phyloP scores from a whole-genome alignment of 2,329 filamentous ascomycete genomes.

The Cladosporium sphaerospermum region DNA sequence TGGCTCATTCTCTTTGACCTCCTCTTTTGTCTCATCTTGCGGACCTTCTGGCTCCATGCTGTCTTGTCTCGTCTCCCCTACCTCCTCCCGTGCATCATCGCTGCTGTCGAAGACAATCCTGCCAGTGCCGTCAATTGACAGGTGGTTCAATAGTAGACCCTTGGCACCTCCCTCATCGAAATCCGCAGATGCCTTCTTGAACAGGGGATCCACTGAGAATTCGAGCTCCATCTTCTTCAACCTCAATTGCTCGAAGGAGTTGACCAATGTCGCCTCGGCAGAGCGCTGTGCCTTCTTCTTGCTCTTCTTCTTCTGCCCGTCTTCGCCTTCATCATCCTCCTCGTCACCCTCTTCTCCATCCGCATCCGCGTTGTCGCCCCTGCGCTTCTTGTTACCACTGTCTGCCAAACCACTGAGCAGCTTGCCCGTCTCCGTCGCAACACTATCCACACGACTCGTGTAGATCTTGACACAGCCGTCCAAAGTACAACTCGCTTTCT shows the following conservation, averaged over 20 bases:
- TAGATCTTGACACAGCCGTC: conserved; percentile 99
- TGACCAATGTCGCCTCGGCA: conserved; percentile 86
- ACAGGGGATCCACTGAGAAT: conserved; percentile 93
- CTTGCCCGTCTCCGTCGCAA: conserved; percentile 94
- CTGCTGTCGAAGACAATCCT: conserved; percentile 98
- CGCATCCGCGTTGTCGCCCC: conserved; percentile 44
- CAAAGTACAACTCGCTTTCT: conserved; percentile 94
- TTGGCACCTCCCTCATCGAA: conserved; percentile 98
- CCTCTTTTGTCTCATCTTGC: conserved; percentile 41
- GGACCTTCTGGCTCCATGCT: conserved; percentile 38
- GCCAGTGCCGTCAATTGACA: conserved; percentile 88
- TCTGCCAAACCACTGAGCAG: conserved; percentile 89
- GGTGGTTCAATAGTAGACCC: conserved; percentile 85
- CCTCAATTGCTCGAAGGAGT: conserved; percentile 80
- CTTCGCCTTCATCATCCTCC: conserved; percentile 58
- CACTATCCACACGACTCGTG: conserved; percentile 94
- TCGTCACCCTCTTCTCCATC: conserved; percentile 56
- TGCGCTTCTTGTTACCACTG: conserved; percentile 57
- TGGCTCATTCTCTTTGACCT: conserved; percentile 30
- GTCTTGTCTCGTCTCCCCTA: conserved; percentile 29
- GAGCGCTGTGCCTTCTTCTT: conserved; percentile 64
- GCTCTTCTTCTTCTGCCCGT: conserved; percentile 59
- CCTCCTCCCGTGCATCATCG: conserved; percentile 60
- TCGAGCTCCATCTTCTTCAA: conserved; percentile 97
- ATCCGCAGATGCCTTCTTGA: conserved; percentile 97